Conservation (phyloP, 1,284 basidiomycete species). For the Waitea zeae region DNA sequence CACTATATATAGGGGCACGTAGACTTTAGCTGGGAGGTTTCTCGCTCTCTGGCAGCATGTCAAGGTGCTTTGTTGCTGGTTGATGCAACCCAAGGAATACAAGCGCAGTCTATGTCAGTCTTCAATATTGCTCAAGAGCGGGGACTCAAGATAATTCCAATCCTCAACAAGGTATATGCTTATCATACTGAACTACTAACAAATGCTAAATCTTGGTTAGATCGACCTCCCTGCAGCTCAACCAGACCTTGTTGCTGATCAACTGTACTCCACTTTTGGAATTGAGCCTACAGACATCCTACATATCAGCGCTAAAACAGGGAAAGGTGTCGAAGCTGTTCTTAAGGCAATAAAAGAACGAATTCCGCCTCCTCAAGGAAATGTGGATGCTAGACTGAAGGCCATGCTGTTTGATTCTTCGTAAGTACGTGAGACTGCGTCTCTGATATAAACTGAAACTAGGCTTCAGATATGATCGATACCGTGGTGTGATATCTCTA, state of each 20-base stretch:
- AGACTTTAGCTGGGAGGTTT: constrained; percentile 94
- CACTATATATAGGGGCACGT: constrained; percentile 58
- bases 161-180: constrained; percentile 73
- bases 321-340: constrained; percentile 62
- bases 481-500: constrained; percentile 90
- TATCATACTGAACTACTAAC: constrained; percentile 1
- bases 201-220: constrained; percentile 17
- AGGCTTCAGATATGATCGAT: constrained; percentile 74
- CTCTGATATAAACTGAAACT: not conserved
- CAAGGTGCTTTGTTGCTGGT: constrained; percentile 87
- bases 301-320: constrained; percentile 80
- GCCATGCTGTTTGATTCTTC: constrained; percentile 90
- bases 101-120: constrained; percentile 95
- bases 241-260: constrained; percentile 61
- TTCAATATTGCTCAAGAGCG: constrained; percentile 79
- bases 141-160: constrained; percentile 76
- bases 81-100: constrained; percentile 93
- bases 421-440: constrained; percentile 25
- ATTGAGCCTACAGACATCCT: constrained; percentile 58
- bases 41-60: constrained; percentile 82
- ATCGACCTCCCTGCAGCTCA: constrained; percentile 82
- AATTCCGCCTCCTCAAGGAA: constrained; percentile 59
- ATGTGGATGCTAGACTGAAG: constrained; percentile 40
- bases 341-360: constrained; percentile 69
- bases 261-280: constrained; percentile 72